These are phyloP conservation scores for Wolfiporia cocos DNA, from an alignment of 1,284 basidiomycete genomes.

Conservation along the genomic window DNA sequence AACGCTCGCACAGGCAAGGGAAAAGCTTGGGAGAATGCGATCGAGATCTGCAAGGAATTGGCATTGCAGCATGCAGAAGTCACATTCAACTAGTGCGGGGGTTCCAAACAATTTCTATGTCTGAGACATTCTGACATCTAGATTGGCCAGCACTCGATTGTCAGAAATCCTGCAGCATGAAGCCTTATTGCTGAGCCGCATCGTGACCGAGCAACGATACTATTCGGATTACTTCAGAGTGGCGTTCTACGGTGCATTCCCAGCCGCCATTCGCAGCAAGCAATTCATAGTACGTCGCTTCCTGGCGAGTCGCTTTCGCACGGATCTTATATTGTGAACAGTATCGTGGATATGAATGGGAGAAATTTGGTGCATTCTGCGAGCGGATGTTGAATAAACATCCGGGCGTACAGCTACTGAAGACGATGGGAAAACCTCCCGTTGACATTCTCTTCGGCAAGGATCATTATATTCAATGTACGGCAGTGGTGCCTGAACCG, in stretches of 20 bases:
- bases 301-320: conserved; percentile 2
- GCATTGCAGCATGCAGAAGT: conserved; percentile 79
- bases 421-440: conserved; percentile 70
- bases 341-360: conserved; percentile 91
- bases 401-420: conserved; percentile 79
- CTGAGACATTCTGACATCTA: conserved; percentile 4
- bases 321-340: too few relatives aligned
- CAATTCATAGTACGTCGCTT: conserved; percentile 70
- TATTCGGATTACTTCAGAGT: conserved; percentile 93
- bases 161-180: conserved; percentile 84
- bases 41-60: conserved; percentile 90
- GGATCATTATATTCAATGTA: conserved; percentile 87
- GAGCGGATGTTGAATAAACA: conserved; percentile 93
- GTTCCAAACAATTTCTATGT: too few relatives aligned
- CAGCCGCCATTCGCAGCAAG: conserved; percentile 76
- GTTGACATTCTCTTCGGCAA: conserved; percentile 78
- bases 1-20: conserved; percentile 76
- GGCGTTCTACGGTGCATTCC: conserved; percentile 90
- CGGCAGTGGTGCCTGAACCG: conserved; percentile 81
- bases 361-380: conserved; percentile 85
- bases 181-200: conserved; percentile 78
- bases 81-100: conserved; percentile 86
- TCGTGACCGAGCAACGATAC: conserved; percentile 76
- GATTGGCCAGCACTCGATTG: conserved; percentile 55
- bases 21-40: conserved; percentile 92